Evolutionary conservation across 2,329 filamentous ascomycete genomes (phyloP).

Genomic region (Rutstroemia sp.): DNA sequence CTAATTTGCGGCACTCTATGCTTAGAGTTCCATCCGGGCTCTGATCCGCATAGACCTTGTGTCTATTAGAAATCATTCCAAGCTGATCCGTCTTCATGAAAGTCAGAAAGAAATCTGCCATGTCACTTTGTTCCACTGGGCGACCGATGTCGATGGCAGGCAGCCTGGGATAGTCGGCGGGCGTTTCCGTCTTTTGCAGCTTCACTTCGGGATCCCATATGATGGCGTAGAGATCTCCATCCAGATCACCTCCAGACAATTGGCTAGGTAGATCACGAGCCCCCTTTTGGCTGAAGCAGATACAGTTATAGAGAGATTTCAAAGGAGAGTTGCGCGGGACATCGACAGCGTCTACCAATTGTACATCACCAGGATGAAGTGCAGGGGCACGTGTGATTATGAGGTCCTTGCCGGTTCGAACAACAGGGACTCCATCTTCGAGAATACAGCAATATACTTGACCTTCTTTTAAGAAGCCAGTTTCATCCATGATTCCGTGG

Average conservation of each 20-base stretch:
- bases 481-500: conserved; percentile 81
- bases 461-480: conserved; percentile 54
- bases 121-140: conserved; percentile 54
- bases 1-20: conserved; percentile 44
- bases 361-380: conserved; percentile 75
- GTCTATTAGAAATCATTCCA: conserved; percentile 56
- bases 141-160: conserved; percentile 51
- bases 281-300: conserved; percentile 70
- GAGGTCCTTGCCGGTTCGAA: conserved; percentile 21
- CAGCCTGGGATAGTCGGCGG: conserved; percentile 64
- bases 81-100: conserved; percentile 65
- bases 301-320: conserved; percentile 57
- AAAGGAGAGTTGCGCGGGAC: conserved; percentile 56
- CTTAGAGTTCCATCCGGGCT: conserved; percentile 42
- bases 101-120: conserved; percentile 72
- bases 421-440: conserved; percentile 23
- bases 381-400: conserved; percentile 74
- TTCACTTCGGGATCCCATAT: conserved; percentile 59
- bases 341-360: conserved; percentile 53
- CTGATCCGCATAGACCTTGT: conserved; percentile 59
- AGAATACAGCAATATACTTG: conserved; percentile 59
- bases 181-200: conserved; percentile 36
- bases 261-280: conserved; percentile 68
- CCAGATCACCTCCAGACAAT: conserved; percentile 74
- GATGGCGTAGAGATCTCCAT: conserved; percentile 75